A percentile compares a stretch with the other conserved stretches of the same genome.
Conservation (phyloP, 1,284 basidiomycete genomes). For the Malassezia psittaci region DNA sequence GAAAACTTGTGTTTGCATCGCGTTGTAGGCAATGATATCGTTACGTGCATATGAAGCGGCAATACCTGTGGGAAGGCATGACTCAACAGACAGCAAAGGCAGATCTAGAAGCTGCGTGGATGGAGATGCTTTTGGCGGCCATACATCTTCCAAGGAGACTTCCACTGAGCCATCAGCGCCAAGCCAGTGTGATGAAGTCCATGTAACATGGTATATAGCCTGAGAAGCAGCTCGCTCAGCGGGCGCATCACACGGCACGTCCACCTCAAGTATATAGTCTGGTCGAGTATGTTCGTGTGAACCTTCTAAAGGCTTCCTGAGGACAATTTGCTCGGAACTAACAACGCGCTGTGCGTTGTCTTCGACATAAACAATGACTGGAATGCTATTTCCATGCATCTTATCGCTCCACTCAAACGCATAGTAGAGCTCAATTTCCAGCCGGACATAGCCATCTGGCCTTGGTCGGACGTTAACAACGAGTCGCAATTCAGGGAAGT, state of each 20-base stretch:
- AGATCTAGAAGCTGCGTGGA: slow-evolving; percentile 67
- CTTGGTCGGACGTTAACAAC: slow-evolving; percentile 61
- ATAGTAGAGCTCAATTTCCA: slow-evolving; percentile 60
- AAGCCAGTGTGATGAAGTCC: slow-evolving; percentile 85
- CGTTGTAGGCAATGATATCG: slow-evolving; percentile 60
- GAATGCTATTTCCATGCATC: slow-evolving; percentile 66
- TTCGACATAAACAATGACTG: slow-evolving; percentile 95
- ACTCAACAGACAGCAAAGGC: slow-evolving; percentile 63
- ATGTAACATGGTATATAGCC: slow-evolving; percentile 52
- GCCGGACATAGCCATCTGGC: slow-evolving; percentile 69
- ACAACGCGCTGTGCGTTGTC: slow-evolving; percentile 69
- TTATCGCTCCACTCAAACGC: slow-evolving; percentile 76
- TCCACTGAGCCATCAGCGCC: slow-evolving; percentile 69
- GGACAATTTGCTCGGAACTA: slow-evolving; percentile 59
- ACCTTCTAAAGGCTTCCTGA: slow-evolving; percentile 3
- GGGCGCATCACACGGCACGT: slow-evolving; percentile 52
- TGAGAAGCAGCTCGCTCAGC: slow-evolving; percentile 44
- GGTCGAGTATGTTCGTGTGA: slow-evolving; percentile 10
- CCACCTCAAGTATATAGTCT: slow-evolving; percentile 56
- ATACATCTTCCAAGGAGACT: slow-evolving; percentile 61
- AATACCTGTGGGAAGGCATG: slow-evolving; percentile 41
- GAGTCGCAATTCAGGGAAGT: slow-evolving; percentile 71
- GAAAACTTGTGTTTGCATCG: slow-evolving; percentile 78
- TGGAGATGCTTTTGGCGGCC: slow-evolving; percentile 63
- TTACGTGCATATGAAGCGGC: slow-evolving; percentile 30